A percentile compares a stretch with the other conserved stretches of the same genome.
Conservation (phyloP, 805 yeast genomes). For the Candida pini region DNA sequence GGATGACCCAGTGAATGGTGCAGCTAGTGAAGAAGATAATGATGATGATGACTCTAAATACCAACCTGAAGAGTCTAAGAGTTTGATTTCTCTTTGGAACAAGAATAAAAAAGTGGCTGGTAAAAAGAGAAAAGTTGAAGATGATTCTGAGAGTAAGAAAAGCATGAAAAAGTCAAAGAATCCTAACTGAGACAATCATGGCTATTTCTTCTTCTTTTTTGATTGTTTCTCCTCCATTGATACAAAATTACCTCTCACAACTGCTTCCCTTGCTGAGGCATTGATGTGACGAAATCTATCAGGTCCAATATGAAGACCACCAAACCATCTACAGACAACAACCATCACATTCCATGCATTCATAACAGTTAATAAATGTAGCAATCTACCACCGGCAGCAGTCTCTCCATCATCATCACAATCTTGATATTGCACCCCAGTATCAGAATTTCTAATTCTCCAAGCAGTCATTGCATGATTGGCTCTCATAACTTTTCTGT, state of each 20-base stretch:
- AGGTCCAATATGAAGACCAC: conserved; percentile 88
- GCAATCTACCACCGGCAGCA: conserved; percentile 87
- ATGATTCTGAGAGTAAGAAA: not conserved
- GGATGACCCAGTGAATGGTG: conserved; percentile 1
- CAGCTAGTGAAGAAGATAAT: conserved; percentile 7
- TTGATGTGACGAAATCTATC: conserved; percentile 93
- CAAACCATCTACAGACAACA: conserved; percentile 88
- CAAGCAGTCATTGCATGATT: conserved; percentile 84
- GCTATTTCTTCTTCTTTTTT: conserved; percentile 27
- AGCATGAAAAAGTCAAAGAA: not conserved
- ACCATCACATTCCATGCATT: conserved; percentile 82
- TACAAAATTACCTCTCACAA: conserved; percentile 55
- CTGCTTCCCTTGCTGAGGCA: conserved; percentile 79
- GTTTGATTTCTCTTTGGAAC: conserved; percentile 10
- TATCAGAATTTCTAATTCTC: conserved; percentile 53
- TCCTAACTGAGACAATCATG: not conserved
- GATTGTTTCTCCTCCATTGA: conserved; percentile 17
- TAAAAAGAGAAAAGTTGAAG: conserved; percentile 16
- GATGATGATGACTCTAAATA: conserved; percentile 18
- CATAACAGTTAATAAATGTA: conserved; percentile 69
- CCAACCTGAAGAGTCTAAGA: conserved; percentile 4
- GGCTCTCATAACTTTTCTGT: conserved; percentile 62
- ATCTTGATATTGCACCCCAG: conserved; percentile 64
- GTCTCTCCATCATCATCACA: conserved; percentile 97
- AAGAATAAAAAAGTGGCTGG: conserved; percentile 6